phyloP scores from a whole-genome alignment of 2,329 filamentous ascomycete species.

The Claviceps monticola region DNA sequence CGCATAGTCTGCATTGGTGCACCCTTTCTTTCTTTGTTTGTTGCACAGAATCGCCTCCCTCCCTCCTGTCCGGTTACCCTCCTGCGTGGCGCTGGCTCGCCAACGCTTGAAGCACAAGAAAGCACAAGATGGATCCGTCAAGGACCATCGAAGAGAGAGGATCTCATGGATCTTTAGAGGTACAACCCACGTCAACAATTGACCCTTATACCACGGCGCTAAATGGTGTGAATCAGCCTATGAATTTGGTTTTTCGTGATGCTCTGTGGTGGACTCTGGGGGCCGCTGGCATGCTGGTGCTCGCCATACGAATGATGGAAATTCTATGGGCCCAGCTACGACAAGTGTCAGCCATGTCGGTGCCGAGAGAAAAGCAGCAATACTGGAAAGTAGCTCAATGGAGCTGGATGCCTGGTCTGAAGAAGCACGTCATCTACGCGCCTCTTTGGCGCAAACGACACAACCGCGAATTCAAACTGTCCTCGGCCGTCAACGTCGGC shows the following conservation, averaged over 20 bases:
- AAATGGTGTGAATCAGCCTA: slow-evolving; percentile 44
- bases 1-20: neutral
- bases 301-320: slow-evolving; percentile 39
- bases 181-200: slow-evolving; percentile 32
- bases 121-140: slow-evolving; percentile 19
- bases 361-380: slow-evolving; percentile 34
- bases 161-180: slow-evolving; percentile 14
- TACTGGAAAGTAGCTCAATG: slow-evolving; percentile 47
- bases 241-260: slow-evolving; percentile 44
- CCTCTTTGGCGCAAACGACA: slow-evolving; percentile 52
- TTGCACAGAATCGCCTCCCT: neutral
- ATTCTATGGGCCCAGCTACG: slow-evolving; percentile 42
- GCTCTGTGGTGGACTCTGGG: slow-evolving; percentile 48
- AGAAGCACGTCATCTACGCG: slow-evolving; percentile 46
- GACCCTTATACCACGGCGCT: slow-evolving; percentile 41
- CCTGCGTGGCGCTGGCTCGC: slow-evolving; percentile 9
- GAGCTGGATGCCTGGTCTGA: slow-evolving; percentile 47
- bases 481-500: slow-evolving; percentile 43
- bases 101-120: slow-evolving; percentile 5
- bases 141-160: slow-evolving; percentile 18
- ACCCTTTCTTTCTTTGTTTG: neutral
- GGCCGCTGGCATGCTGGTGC: slow-evolving; percentile 37
- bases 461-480: slow-evolving; percentile 52
- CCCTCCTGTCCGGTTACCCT: neutral
- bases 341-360: slow-evolving; percentile 44